Percentiles rank a stretch among this genome's conserved stretches.
Evolutionary conservation across 1,284 basidiomycete genomes (phyloP).

Genomic region (Melampsora larici-populina): DNA sequence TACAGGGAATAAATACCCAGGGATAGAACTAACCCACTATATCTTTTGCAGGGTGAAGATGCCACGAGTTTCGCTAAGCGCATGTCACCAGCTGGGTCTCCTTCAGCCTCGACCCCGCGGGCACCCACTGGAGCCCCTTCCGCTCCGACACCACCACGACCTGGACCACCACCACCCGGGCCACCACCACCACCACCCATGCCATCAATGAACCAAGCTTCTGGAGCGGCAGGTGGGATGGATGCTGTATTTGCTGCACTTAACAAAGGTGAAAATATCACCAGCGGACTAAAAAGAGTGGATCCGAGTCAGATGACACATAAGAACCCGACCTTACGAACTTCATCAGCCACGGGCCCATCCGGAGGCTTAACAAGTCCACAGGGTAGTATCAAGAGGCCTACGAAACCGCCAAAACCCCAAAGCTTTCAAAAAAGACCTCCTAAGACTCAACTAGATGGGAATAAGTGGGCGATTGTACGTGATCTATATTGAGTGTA

Average conservation of each 20-base stretch:
- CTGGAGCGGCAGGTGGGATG: constrained; percentile 62
- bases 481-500: constrained; percentile 52
- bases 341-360: constrained; percentile 59
- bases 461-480: constrained; percentile 90
- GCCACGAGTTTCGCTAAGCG: constrained; percentile 45
- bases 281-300: constrained; percentile 86
- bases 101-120: background rate
- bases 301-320: constrained; percentile 97
- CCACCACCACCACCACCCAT: constrained; percentile 58
- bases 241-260: constrained; percentile 88
- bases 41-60: constrained; percentile 50
- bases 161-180: constrained; percentile 62
- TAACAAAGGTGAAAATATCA: constrained; percentile 85
- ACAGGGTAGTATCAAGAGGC: constrained; percentile 25
- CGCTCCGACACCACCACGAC: constrained; percentile 56
- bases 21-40: background rate
- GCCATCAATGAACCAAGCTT: constrained; percentile 55
- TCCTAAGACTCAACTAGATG: constrained; percentile 81
- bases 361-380: background rate
- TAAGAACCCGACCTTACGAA: constrained; percentile 86
- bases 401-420: constrained; percentile 75
- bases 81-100: constrained; percentile 7
- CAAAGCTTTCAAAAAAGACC: constrained; percentile 79
- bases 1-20: background rate
- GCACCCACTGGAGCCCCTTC: constrained; percentile 27